phyloP scores from a whole-genome alignment of 2,329 filamentous ascomycete genomes.

The Purpureocillium takamizusanense region DNA sequence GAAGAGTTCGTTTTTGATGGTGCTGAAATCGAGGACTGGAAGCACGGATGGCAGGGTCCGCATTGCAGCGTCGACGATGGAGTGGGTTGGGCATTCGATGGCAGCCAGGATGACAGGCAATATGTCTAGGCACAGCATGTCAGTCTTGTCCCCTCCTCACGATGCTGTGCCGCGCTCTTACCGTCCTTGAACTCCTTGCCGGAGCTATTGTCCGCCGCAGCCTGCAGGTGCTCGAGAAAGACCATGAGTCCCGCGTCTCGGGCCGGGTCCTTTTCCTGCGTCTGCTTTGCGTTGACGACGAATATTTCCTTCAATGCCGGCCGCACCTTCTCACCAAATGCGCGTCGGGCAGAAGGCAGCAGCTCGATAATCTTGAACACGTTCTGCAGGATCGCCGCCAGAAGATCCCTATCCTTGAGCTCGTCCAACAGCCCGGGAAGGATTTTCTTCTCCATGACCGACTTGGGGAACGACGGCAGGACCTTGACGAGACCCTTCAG shows the following conservation, averaged over 20 bases:
- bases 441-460: constrained; percentile 91
- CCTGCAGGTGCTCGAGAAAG: constrained; percentile 71
- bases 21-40: constrained; percentile 87
- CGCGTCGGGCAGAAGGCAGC: constrained; percentile 66
- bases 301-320: constrained; percentile 80
- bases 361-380: constrained; percentile 81
- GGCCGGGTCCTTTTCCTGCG: constrained; percentile 66
- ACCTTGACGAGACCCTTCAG: constrained; percentile 82
- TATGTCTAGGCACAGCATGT: constrained; percentile 50
- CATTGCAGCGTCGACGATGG: constrained; percentile 78
- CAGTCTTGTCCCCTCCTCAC: neutral
- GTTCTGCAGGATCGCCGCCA: constrained; percentile 81
- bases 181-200: constrained; percentile 94
- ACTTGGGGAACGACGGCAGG: constrained; percentile 83
- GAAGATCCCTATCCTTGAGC: constrained; percentile 80
- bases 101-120: constrained; percentile 77
- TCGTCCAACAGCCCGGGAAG: constrained; percentile 84
- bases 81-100: constrained; percentile 81
- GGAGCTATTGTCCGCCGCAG: constrained; percentile 70
- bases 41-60: constrained; percentile 71
- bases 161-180: constrained; percentile 27
- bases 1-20: constrained; percentile 94
- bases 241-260: constrained; percentile 90
- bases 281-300: constrained; percentile 47
- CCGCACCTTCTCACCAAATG: constrained; percentile 80